Base-by-base conservation (phyloP, 495 filamentous ascomycete species). In the Ramalina peruviana region DNA sequence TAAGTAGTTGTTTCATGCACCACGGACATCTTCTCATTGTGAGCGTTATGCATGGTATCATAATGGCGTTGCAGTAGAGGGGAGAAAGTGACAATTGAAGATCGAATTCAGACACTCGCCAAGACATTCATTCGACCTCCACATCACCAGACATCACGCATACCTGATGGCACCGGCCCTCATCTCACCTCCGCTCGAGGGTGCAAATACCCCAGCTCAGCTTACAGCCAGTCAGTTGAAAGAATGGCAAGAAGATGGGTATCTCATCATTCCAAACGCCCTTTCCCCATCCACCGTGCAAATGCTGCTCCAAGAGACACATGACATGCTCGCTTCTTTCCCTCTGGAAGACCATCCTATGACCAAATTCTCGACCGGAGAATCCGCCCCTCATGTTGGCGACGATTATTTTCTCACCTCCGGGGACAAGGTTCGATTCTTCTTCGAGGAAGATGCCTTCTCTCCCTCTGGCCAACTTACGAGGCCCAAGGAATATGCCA, bases 341-440 rank as follows among this genome's bases (percentile, higher is more conserved):
- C 66, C 75, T 25, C 71, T 98, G 5, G 70, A 79, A 26, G 73
- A 78, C 20, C 92, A 98, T 67, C 92, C 92, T 0, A 79, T 97
- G 71, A 98, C 92, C 3, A 81, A 78, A 59, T 98, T 98, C 76
- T 81, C 80, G 15, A 94, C 89, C 1, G 88, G 88, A 58, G 72
- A 78, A 41, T 72, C 79, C 51, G 57, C 62, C 23, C 36, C 54
- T 46, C 92, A 98, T 66, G 83, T 96, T 20, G 89, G 92, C 52
- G 92, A 98, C 68, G 78, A 83, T 62, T 98, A 98, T 78, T 98
- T 98, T 67, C 77, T 98, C 0, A 70, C 67, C 3, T 87, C 81
- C 2, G 86, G 85, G 47, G 85, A 95, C 73, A 94, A 97, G 59
- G 71, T 98, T 43, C 81, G 85, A 46, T 96, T 90, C 72, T 98